A percentile compares a stretch with the other conserved stretches of the same genome.
Conservation (phyloP, 768 basidiomycete genomes). For the Leccinum olivaceopallidum region DNA sequence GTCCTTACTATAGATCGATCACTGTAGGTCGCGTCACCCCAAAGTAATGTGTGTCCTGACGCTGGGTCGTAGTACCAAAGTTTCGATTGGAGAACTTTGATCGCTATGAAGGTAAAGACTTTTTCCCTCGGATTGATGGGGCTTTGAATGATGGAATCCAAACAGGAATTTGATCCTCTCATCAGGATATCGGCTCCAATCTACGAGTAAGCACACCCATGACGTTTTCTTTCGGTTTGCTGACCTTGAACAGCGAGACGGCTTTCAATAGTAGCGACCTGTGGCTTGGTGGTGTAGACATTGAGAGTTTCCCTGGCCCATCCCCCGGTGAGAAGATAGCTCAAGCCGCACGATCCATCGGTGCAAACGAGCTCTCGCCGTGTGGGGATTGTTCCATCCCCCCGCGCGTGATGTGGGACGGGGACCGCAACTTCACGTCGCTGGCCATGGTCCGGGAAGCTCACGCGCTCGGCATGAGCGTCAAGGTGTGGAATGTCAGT, state of each 20-base stretch:
- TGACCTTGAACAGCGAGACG: constrained; percentile 37
- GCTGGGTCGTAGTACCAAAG: constrained; percentile 62
- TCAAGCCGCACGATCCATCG: constrained; percentile 65
- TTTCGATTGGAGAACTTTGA: constrained; percentile 78
- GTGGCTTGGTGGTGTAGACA: constrained; percentile 69
- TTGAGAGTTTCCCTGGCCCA: constrained; percentile 63
- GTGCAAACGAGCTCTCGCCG: constrained; percentile 67
- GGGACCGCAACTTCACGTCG: constrained; percentile 60
- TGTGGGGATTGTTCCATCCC: constrained; percentile 44
- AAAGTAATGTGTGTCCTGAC: background rate
- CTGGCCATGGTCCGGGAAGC: constrained; percentile 67
- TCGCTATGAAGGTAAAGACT: constrained; percentile 61
- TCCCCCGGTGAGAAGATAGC: constrained; percentile 59
- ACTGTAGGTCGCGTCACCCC: constrained; percentile 45
- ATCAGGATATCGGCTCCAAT: constrained; percentile 66
- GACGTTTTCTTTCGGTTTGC: background rate
- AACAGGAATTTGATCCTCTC: constrained; percentile 53
- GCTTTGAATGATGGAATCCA: background rate
- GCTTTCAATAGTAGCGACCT: constrained; percentile 47
- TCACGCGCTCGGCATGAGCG: constrained; percentile 58
- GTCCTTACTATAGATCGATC: constrained; percentile 62
- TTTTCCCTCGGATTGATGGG: background rate
- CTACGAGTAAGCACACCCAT: constrained; percentile 49
- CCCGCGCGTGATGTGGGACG: constrained; percentile 42
- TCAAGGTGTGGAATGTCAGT: constrained; percentile 77